These are phyloP conservation scores for Ophiostoma australiae DNA, from an alignment of 2,329 filamentous ascomycete species.

Conservation along the genomic window DNA sequence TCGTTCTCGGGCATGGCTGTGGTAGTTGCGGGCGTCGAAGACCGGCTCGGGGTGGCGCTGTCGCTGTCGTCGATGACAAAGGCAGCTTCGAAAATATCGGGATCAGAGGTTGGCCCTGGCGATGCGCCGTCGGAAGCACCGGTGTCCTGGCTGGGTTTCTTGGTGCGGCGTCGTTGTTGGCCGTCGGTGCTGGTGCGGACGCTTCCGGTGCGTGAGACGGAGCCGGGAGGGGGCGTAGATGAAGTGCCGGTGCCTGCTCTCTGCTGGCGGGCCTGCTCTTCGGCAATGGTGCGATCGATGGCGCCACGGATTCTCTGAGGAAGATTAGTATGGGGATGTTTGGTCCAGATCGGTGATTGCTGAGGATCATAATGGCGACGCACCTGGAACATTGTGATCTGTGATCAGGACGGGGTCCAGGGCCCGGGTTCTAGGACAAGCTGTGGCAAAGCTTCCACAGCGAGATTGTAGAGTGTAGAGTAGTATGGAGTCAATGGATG, in stretches of 20 bases:
- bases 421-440: background rate
- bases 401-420: slow-evolving; percentile 8
- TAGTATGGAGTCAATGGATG: background rate
- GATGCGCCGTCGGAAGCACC: slow-evolving; percentile 34
- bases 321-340: background rate
- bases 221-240: slow-evolving; percentile 43
- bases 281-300: slow-evolving; percentile 81
- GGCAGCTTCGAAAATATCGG: slow-evolving; percentile 78
- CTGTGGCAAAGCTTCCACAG: background rate
- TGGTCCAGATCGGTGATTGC: background rate
- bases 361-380: background rate
- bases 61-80: slow-evolving; percentile 85
- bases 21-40: slow-evolving; percentile 21
- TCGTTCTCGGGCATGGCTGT: background rate
- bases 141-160: slow-evolving; percentile 40
- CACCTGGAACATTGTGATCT: slow-evolving; percentile 14
- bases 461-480: background rate
- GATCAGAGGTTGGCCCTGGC: slow-evolving; percentile 59
- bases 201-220: slow-evolving; percentile 39
- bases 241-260: slow-evolving; percentile 37
- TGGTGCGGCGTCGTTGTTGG: slow-evolving; percentile 38
- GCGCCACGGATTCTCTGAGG: slow-evolving; percentile 73
- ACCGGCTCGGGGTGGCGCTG: slow-evolving; percentile 61
- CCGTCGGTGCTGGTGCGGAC: slow-evolving; percentile 34
- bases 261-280: slow-evolving; percentile 80